These are phyloP conservation scores for Aspergillus fumigatiaffinis DNA, from an alignment of 2,329 filamentous ascomycete species.

Conservation along the genomic window DNA sequence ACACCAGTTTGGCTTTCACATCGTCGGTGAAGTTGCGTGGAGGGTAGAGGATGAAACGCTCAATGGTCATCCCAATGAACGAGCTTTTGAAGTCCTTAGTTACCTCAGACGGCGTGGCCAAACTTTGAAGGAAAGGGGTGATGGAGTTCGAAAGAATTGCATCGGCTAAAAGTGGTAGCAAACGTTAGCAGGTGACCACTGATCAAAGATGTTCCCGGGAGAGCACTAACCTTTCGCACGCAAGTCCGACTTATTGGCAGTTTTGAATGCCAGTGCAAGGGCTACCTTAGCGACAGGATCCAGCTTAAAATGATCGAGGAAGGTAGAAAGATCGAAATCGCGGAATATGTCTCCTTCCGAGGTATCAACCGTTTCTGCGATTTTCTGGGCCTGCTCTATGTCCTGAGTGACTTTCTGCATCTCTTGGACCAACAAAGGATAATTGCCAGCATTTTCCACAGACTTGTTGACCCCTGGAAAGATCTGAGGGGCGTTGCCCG, in stretches of 20 bases:
- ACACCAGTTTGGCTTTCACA: constrained; percentile 61
- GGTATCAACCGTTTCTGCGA: constrained; percentile 88
- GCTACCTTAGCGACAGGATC: constrained; percentile 85
- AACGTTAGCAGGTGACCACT: constrained; percentile 6
- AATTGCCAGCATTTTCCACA: constrained; percentile 73
- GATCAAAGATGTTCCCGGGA: background rate
- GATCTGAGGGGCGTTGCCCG: constrained; percentile 85
- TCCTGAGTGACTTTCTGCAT: constrained; percentile 82
- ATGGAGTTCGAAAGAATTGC: constrained; percentile 82
- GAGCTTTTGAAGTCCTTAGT: constrained; percentile 63
- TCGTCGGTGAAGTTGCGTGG: constrained; percentile 81
- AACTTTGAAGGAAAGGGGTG: constrained; percentile 69
- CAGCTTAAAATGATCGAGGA: constrained; percentile 93
- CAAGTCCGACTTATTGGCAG: constrained; percentile 73
- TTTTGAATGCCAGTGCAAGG: constrained; percentile 83
- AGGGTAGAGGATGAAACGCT: constrained; percentile 81
- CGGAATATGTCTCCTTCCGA: constrained; percentile 90
- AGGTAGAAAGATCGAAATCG: constrained; percentile 92
- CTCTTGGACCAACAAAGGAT: constrained; percentile 76
- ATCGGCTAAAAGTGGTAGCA: constrained; percentile 59
- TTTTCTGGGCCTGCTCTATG: constrained; percentile 77
- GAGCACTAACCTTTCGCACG: constrained; percentile 73
- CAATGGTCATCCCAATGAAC: constrained; percentile 75
- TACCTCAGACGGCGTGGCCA: constrained; percentile 62
- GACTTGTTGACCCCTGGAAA: constrained; percentile 75